Base-by-base conservation (phyloP, 176 grass and related monocot genomes). In the Oryza meyeriana region DNA sequence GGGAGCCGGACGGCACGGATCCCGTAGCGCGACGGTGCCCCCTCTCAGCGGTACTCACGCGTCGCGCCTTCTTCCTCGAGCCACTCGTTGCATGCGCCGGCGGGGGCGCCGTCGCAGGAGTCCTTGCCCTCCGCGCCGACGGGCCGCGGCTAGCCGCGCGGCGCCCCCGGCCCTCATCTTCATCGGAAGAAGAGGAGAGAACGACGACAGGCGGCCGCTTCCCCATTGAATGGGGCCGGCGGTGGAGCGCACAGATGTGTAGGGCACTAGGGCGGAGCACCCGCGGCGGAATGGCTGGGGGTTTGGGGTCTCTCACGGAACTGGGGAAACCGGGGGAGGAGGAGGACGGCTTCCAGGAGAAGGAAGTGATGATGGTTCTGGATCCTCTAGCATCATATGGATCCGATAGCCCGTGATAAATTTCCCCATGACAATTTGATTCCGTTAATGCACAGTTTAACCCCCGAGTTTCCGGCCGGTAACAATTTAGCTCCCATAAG, bases 31-130 rank as follows among this genome's bases (percentile, higher is more conserved):
- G 74, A 17, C 72, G 78, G 38, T 66, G 88, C 17, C 79, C 88
- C 40, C 35, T 86, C 74, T 73, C 83, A 22, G 8, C 34, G 83
- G 72, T 67, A 66, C 66, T 35, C 66, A 63, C 88, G 35, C 79
- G 79, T 24, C 88, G 78, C 28, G 59, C 58, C 73, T 86, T 90
- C 52, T 86, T 90, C 73, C 73, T 90, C 18, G 83, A 39, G n/a
- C 17, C 24, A 29, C 66, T 66, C 47, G n/a, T 28, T 66, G 74
- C 66, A 44, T n/a, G 28, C 33, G 67, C 57, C 33, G 8, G 25
- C 20, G 68, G 27, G 18, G 87, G 77, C 35, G 73, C 72, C 65
- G 78, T 27, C 12, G 87, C 78, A 14, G 88, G 72, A 25, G 78
- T 78, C 88, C 73, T 78, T n/a, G 73, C 20, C 58, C 45, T 78